phyloP scores from a whole-genome alignment of 2,329 filamentous ascomycete species.

The Botryotinia globosa region DNA sequence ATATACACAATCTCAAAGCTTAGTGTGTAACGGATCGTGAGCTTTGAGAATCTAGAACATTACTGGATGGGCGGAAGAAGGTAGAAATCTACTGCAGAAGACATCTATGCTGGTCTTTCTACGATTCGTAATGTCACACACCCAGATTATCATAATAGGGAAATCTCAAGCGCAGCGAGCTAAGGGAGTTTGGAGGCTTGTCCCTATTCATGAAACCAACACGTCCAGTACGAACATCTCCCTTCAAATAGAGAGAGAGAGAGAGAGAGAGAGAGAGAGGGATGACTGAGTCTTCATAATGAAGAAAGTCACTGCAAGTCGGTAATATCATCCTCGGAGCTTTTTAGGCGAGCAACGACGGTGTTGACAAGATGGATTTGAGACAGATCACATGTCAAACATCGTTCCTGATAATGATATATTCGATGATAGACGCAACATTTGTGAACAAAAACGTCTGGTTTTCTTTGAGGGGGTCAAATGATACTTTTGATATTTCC shows the following conservation, averaged over 20 bases:
- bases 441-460: background rate
- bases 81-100: background rate
- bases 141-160: background rate
- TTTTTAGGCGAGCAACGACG: background rate
- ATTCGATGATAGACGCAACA: background rate
- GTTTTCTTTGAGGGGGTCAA: constrained; percentile 6
- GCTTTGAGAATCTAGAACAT: background rate
- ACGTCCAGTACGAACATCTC: background rate
- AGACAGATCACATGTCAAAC: background rate
- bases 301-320: background rate
- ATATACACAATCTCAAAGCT: background rate
- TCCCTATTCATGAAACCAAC: background rate
- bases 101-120: background rate
- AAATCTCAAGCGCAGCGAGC: background rate
- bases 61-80: background rate
- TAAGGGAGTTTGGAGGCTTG: background rate
- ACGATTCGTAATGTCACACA: background rate
- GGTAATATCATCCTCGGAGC: background rate
- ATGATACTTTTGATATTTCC: constrained; percentile 8
- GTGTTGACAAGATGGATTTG: background rate
- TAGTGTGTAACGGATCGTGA: background rate
- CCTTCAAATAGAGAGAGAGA: background rate
- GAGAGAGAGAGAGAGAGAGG: too few relatives aligned
- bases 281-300: background rate
- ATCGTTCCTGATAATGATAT: background rate